Conservation (phyloP, 2,329 filamentous ascomycete species). For the Fusarium goolgardi region DNA sequence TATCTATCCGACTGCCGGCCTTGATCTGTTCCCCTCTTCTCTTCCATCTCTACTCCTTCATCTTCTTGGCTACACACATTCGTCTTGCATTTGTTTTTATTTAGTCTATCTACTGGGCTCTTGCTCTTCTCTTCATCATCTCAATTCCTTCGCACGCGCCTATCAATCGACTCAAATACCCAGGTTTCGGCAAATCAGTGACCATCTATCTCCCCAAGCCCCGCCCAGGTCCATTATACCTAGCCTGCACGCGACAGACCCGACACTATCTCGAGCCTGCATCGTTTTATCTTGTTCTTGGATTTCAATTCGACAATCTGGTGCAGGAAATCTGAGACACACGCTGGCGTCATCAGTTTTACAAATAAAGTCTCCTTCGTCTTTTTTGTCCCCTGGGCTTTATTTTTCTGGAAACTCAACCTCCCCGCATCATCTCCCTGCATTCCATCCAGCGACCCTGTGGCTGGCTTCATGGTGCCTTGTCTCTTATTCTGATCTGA, state of each 20-base stretch:
- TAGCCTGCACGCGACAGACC: not conserved
- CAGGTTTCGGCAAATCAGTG: constrained; percentile 28
- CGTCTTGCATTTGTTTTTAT: constrained; percentile 16
- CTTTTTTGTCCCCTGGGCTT: constrained; percentile 1
- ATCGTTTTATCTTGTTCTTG: constrained; percentile 19
- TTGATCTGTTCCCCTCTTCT: constrained; percentile 37
- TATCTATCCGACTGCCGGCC: constrained; percentile 32
- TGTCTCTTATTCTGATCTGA: constrained; percentile 25
- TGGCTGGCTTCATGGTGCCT: constrained; percentile 33
- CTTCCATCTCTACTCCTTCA: constrained; percentile 11
- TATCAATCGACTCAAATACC: constrained; percentile 16
- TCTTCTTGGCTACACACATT: constrained; percentile 22
- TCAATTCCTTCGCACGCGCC: constrained; percentile 21
- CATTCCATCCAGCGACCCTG: constrained; percentile 29
- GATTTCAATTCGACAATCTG: not conserved
- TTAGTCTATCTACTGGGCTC: constrained; percentile 1
- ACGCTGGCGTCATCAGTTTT: not conserved
- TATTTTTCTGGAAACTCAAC: constrained; percentile 7
- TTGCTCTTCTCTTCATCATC: not conserved
- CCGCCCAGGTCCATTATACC: not conserved
- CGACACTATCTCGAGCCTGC: not conserved
- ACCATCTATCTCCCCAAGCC: constrained; percentile 18
- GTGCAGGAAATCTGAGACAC: constrained; percentile 2
- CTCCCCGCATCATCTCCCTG: constrained; percentile 19
- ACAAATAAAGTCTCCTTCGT: constrained; percentile 25